Conservation (phyloP, 345 rosid species). For the Populus davidiana region DNA sequence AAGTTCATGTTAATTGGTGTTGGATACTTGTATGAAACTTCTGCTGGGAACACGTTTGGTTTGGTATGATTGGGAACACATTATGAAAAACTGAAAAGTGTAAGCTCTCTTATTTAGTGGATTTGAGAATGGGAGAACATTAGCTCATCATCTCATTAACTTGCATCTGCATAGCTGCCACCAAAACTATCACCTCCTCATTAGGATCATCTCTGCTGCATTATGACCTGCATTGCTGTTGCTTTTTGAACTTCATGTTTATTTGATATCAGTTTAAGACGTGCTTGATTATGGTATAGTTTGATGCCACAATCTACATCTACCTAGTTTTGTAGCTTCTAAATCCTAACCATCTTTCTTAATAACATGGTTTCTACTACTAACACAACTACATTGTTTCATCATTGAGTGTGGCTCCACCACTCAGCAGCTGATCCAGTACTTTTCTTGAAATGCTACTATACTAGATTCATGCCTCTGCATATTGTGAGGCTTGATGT, state of each 20-base stretch:
- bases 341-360: not conserved
- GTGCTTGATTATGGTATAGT: not conserved
- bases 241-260: not conserved
- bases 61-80: not conserved
- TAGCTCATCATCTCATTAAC: not conserved
- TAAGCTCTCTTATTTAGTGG: not conserved
- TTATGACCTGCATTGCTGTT: not conserved
- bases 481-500: not conserved
- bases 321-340: not conserved
- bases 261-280: not conserved
- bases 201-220: not conserved
- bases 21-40: not conserved
- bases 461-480: not conserved
- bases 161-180: not conserved
- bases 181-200: not conserved
- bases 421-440: not conserved
- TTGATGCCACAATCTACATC: not conserved
- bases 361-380: not conserved
- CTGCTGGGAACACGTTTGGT: not conserved
- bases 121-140: not conserved
- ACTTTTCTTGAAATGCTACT: not conserved
- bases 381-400: not conserved
- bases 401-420: not conserved
- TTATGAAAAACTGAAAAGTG: not conserved
- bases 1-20: not conserved